Evolutionary conservation across 108 stramenopile species (phyloP).

Genomic region (Aurantiochytrium sp.): DNA sequence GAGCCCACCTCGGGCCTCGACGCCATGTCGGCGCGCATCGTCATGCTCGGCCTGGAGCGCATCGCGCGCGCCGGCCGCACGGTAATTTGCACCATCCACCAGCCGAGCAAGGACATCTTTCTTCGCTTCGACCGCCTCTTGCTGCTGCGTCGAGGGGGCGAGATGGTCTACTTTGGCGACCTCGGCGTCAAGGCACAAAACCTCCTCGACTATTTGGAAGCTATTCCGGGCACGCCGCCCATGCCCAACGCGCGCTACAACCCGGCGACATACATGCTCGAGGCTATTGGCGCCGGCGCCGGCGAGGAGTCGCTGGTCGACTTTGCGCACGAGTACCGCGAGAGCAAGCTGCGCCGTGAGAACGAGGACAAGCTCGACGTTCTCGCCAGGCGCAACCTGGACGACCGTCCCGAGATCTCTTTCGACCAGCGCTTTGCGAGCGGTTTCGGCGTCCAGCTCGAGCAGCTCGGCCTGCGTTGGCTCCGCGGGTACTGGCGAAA

Average conservation of each 20-base stretch:
- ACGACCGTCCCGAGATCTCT: background rate
- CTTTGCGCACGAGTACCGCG: conserved; percentile 40
- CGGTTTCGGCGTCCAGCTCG: background rate
- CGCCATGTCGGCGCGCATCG: conserved; percentile 62
- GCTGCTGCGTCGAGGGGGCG: conserved; percentile 53
- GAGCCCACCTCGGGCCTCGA: conserved; percentile 79
- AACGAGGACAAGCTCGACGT: background rate
- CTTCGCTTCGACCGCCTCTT: conserved; percentile 38
- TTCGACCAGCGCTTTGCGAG: conserved; percentile 13
- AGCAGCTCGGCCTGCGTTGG: background rate
- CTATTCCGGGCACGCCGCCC: conserved; percentile 13
- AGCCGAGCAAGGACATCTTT: conserved; percentile 41
- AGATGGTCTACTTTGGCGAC: conserved; percentile 48
- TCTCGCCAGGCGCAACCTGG: background rate
- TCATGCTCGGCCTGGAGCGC: conserved; percentile 31
- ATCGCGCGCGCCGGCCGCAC: conserved; percentile 27
- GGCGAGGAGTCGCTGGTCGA: background rate
- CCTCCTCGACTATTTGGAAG: conserved; percentile 64
- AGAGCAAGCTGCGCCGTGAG: background rate
- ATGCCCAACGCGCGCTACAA: conserved; percentile 55
- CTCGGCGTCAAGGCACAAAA: conserved; percentile 58
- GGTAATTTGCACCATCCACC: conserved; percentile 54
- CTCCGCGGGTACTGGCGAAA: conserved; percentile 50
- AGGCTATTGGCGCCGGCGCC: conserved; percentile 58
- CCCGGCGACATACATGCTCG: conserved; percentile 80